These are phyloP conservation scores for Evansstolkia leycettana DNA, from an alignment of 495 filamentous ascomycete species.

Conservation along the genomic window DNA sequence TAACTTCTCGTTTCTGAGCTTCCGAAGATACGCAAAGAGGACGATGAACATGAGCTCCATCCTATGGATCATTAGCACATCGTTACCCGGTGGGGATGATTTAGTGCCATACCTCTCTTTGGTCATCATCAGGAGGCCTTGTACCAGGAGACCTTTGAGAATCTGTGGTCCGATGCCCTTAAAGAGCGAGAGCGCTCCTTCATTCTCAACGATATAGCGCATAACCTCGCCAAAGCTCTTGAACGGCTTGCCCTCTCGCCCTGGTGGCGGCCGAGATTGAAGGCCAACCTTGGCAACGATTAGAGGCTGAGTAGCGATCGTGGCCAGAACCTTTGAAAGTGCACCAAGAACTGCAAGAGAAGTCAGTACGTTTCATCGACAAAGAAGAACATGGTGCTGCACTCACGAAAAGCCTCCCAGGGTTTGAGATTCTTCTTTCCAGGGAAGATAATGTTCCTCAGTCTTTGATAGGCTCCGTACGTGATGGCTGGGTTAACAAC, in stretches of 20 bases:
- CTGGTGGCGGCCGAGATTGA: constrained; percentile 81
- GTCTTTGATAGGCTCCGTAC: constrained; percentile 90
- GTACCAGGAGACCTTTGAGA: constrained; percentile 82
- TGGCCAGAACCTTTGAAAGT: constrained; percentile 85
- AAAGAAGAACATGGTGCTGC: not conserved
- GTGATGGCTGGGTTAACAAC: constrained; percentile 97
- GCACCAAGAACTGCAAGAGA: constrained; percentile 64
- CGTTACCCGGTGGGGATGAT: constrained; percentile 8
- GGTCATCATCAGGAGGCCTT: constrained; percentile 97
- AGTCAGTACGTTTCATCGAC: constrained; percentile 8
- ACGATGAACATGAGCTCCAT: constrained; percentile 86
- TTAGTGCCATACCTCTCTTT: constrained; percentile 73
- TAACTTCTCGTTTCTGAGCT: constrained; percentile 58
- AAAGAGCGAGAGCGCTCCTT: constrained; percentile 73
- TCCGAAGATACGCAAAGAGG: constrained; percentile 68
- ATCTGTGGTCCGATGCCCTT: constrained; percentile 96
- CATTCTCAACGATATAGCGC: constrained; percentile 78
- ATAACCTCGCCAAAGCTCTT: constrained; percentile 94
- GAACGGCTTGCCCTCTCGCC: constrained; percentile 80
- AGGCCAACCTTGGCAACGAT: constrained; percentile 98
- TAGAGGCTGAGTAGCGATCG: constrained; percentile 84
- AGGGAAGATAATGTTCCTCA: constrained; percentile 69
- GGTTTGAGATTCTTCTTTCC: constrained; percentile 65
- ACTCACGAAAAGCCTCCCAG: constrained; percentile 85
- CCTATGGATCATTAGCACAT: constrained; percentile 33